These are phyloP conservation scores for Umbellularia californica DNA, from an alignment of 164 flowering plant genomes.

Conservation along the genomic window DNA sequence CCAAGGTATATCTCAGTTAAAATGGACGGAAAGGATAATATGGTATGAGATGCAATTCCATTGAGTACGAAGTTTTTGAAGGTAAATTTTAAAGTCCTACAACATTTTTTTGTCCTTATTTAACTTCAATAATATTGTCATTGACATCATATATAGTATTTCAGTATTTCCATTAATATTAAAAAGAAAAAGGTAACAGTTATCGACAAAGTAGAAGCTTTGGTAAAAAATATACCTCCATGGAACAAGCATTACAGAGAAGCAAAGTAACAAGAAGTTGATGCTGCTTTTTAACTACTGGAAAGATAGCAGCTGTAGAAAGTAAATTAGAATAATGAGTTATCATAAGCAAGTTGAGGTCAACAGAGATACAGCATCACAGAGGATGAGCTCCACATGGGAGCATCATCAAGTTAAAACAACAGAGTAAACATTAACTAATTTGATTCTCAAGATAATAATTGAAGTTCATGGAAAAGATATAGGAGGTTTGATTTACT, in stretches of 20 bases:
- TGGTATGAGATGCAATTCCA: no score
- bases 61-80: no score
- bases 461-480: background rate
- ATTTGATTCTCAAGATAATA: no score
- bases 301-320: constrained; percentile 74
- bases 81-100: no score
- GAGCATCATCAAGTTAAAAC: background rate
- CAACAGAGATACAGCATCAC: background rate
- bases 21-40: no score
- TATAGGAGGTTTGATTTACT: background rate
- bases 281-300: constrained; percentile 95
- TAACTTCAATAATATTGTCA: no score
- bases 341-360: background rate
- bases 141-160: background rate
- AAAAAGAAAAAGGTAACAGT: background rate
- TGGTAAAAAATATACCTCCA: constrained; percentile 65
- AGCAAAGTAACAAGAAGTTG: constrained; percentile 95
- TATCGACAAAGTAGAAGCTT: background rate
- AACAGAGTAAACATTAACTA: background rate
- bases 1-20: no score
- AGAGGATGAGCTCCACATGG: background rate
- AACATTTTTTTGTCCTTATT: no score
- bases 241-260: constrained; percentile 87
- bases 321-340: constrained; percentile 2
- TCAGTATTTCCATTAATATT: background rate